phyloP scores from a whole-genome alignment of 306 rosid species.

The Lathyrus aphaca region DNA sequence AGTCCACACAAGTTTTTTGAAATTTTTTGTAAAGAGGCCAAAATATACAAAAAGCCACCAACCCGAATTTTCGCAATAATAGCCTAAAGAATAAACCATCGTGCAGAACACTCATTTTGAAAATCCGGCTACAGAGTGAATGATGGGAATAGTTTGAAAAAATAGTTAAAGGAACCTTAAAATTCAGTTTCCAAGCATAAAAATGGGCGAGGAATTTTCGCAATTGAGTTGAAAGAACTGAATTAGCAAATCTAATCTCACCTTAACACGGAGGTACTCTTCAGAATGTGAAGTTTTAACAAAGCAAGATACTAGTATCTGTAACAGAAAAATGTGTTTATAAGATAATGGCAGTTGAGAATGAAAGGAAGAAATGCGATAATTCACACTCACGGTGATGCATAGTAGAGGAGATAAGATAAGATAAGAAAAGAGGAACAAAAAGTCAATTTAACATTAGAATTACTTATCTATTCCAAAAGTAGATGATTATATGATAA shows the following conservation, averaged over 20 bases:
- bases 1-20: conserved; percentile 8
- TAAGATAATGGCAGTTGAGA: conserved; percentile 31
- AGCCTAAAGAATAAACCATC: conserved; percentile 2
- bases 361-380: conserved; percentile 12
- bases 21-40: background rate
- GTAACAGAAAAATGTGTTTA: conserved; percentile 44
- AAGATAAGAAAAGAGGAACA: background rate
- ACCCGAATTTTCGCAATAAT: background rate
- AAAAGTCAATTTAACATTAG: background rate
- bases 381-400: background rate
- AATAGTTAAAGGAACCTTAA: conserved; percentile 28
- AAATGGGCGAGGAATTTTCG: background rate
- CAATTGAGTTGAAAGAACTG: conserved; percentile 25
- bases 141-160: conserved; percentile 3
- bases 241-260: conserved; percentile 34
- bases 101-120: background rate
- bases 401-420: conserved; percentile 5
- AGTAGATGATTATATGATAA: too few relatives aligned
- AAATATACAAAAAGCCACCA: conserved; percentile 16
- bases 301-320: conserved; percentile 94
- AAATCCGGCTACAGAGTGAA: conserved; percentile 15
- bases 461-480: too few relatives aligned
- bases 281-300: conserved; percentile 92
- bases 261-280: conserved; percentile 98
- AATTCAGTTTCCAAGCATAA: conserved; percentile 23